phyloP scores from a whole-genome alignment of 306 rosid genomes.

The Bauhinia variegata region DNA sequence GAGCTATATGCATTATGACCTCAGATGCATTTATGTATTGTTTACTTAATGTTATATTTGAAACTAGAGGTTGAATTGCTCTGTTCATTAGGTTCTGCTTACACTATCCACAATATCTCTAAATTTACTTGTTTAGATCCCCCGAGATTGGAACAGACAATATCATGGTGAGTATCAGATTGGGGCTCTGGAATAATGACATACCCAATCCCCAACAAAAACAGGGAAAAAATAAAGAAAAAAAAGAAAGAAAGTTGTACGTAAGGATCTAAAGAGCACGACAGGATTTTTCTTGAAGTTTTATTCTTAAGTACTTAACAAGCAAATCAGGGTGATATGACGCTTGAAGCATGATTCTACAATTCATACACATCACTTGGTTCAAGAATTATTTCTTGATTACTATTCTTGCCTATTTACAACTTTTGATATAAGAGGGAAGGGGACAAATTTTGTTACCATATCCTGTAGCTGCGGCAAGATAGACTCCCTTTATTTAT shows the following conservation, averaged over 20 bases:
- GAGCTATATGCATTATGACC: conserved; percentile 31
- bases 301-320: too few relatives aligned
- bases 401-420: background rate
- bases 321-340: too few relatives aligned
- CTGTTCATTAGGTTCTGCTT: conserved; percentile 27
- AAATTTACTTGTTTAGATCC: conserved; percentile 22
- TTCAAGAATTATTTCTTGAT: background rate
- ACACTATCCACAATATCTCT: background rate
- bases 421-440: conserved; percentile 23
- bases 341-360: too few relatives aligned
- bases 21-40: conserved; percentile 3
- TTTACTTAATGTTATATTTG: conserved; percentile 7
- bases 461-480: conserved; percentile 11
- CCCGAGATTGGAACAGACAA: conserved; percentile 10
- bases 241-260: conserved; percentile 22
- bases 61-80: conserved; percentile 29
- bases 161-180: background rate
- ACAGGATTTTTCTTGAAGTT: background rate
- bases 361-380: too few relatives aligned
- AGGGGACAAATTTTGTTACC: conserved; percentile 10
- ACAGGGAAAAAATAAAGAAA: too few relatives aligned
- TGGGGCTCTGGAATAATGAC: conserved; percentile 15
- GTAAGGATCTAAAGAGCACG: background rate
- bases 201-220: background rate
- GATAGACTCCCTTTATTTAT: conserved; percentile 18